These are phyloP conservation scores for Candida railenensis DNA, from an alignment of 805 yeast genomes.

Conservation along the genomic window DNA sequence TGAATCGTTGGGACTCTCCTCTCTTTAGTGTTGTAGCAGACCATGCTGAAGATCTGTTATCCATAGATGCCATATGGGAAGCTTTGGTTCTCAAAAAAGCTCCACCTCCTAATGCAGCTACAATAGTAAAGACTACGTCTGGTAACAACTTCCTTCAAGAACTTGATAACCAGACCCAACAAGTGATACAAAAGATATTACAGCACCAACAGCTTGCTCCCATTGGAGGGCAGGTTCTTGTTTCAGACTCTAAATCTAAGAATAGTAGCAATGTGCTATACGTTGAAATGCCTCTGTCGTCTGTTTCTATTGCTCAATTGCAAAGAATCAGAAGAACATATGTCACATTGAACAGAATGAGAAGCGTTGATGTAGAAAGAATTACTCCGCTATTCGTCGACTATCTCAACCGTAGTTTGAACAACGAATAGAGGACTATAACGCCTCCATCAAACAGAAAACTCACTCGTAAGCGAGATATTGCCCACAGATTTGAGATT, in stretches of 20 bases:
- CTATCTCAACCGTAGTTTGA: constrained; percentile 65
- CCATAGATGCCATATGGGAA: constrained; percentile 67
- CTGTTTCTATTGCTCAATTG: constrained; percentile 70
- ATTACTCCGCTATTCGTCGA: constrained; percentile 75
- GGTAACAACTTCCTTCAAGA: constrained; percentile 75
- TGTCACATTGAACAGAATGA: constrained; percentile 74
- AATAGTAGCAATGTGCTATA: constrained; percentile 22
- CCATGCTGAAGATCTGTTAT: constrained; percentile 46
- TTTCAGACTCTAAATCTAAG: constrained; percentile 25
- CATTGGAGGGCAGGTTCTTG: constrained; percentile 49
- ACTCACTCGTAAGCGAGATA: no score
- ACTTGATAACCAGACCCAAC: constrained; percentile 69
- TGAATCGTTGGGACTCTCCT: constrained; percentile 93
- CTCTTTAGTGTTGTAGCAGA: constrained; percentile 66
- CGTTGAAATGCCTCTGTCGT: constrained; percentile 61
- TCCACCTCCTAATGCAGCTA: constrained; percentile 80
- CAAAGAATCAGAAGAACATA: constrained; percentile 84
- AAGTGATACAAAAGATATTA: constrained; percentile 59
- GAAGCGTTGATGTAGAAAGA: constrained; percentile 68
- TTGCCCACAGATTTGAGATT: no score
- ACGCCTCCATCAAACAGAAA: not conserved
- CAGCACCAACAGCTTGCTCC: constrained; percentile 57
- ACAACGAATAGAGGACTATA: constrained; percentile 18
- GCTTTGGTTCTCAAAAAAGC: constrained; percentile 59
- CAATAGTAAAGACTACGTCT: constrained; percentile 76